Evolutionary conservation across 2,329 filamentous ascomycete species (phyloP).

Genomic region (Xylariaceae sp.): DNA sequence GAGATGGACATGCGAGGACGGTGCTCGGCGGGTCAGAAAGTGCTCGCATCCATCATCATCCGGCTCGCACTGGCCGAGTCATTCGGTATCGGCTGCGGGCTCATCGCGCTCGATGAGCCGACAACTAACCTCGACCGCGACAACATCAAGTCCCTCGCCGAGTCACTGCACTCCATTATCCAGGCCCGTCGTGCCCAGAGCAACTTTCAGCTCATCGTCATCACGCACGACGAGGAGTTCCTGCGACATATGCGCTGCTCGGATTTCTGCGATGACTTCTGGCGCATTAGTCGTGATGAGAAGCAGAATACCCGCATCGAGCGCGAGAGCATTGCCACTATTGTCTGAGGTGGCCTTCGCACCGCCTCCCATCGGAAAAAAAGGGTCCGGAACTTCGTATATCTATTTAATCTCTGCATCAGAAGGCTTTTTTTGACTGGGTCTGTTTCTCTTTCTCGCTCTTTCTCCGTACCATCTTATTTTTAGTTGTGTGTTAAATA

Average conservation of each 20-base stretch:
- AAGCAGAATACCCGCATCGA: conserved; percentile 85
- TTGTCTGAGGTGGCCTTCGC: conserved; percentile 30
- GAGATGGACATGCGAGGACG: conserved; percentile 99
- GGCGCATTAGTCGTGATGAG: conserved; percentile 74
- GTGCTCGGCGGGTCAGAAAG: conserved; percentile 94
- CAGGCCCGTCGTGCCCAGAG: conserved; percentile 72
- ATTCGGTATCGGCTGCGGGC: conserved; percentile 90
- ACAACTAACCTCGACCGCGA: conserved; percentile 94
- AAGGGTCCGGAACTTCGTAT: neutral
- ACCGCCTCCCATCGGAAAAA: neutral
- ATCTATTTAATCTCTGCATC: neutral
- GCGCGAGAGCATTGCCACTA: conserved; percentile 54
- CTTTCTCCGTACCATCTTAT: neutral
- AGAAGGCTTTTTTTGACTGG: conserved; percentile 15
- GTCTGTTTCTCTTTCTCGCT: neutral
- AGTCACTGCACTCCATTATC: conserved; percentile 83
- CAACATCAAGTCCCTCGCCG: conserved; percentile 86
- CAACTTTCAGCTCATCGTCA: conserved; percentile 97
- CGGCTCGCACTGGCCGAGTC: conserved; percentile 92
- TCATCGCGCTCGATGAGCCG: conserved; percentile 95
- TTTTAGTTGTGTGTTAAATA: too few relatives aligned
- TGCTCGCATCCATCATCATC: conserved; percentile 95
- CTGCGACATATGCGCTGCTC: conserved; percentile 86
- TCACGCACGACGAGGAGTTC: conserved; percentile 98
- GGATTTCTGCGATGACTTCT: conserved; percentile 91